Evolutionary conservation across 148 eudicot species (phyloP).

Genomic region (Talinum fruticosum): DNA sequence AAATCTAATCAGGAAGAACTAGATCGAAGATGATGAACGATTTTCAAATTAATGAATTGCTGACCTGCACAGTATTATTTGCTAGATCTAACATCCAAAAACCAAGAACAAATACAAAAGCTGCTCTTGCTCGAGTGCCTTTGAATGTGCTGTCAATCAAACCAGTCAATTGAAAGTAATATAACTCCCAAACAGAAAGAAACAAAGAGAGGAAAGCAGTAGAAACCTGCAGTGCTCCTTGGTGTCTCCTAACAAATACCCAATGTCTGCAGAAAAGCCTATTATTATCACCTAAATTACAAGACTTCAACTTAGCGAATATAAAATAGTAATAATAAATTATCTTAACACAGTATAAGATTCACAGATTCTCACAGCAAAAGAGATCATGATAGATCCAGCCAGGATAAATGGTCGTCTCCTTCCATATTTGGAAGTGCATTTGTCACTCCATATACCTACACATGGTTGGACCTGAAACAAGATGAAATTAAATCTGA

Average conservation of each 20-base stretch:
- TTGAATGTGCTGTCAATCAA: constrained; percentile 67
- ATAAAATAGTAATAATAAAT: constrained; percentile 7
- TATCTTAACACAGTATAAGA: constrained; percentile 11
- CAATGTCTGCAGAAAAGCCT: constrained; percentile 99
- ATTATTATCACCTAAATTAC: constrained; percentile 84
- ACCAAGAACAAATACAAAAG: constrained; percentile 76
- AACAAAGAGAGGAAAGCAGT: constrained; percentile 10
- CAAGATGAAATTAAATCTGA: background rate
- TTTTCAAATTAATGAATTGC: constrained; percentile 7
- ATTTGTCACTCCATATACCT: constrained; percentile 99
- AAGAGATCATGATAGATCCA: constrained; percentile 84
- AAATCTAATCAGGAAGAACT: background rate
- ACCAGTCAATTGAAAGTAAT: constrained; percentile 22
- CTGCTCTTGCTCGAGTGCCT: constrained; percentile 95
- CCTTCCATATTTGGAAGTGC: constrained; percentile 93
- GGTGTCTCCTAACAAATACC: constrained; percentile 87
- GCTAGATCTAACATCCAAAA: constrained; percentile 99
- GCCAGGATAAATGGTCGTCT: constrained; percentile 90
- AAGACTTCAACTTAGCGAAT: constrained; percentile 41
- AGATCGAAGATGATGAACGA: background rate
- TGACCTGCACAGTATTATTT: constrained; percentile 90
- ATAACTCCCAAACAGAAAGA: constrained; percentile 17
- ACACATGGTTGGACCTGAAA: constrained; percentile 99
- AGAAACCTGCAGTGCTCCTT: constrained; percentile 89
- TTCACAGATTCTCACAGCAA: constrained; percentile 58